Conservation (phyloP, 495 filamentous ascomycete genomes). For the Podospora bellae-mahoneyi region DNA sequence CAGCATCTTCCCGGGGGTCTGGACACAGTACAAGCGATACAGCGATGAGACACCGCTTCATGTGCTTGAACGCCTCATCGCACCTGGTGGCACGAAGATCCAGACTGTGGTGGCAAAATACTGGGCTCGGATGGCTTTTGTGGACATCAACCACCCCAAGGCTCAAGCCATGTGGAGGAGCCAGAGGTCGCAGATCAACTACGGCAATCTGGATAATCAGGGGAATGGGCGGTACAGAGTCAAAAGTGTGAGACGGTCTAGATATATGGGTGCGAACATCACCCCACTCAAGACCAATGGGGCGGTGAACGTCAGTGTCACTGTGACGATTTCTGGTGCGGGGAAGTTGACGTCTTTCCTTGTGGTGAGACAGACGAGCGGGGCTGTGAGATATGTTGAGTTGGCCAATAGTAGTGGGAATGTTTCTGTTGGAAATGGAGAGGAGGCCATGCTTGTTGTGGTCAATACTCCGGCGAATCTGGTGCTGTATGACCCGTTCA, state of each 20-base stretch:
- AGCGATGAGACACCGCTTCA: slow-evolving; percentile 48
- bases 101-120: slow-evolving; percentile 43
- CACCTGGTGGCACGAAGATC: slow-evolving; percentile 25
- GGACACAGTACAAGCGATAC: slow-evolving; percentile 39
- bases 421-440: slow-evolving; percentile 29
- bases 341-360: slow-evolving; percentile 34
- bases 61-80: slow-evolving; percentile 35
- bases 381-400: slow-evolving; percentile 31
- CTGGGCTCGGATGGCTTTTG: slow-evolving; percentile 48
- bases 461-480: slow-evolving; percentile 41
- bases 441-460: slow-evolving; percentile 44
- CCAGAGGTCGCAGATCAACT: slow-evolving; percentile 35
- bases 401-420: slow-evolving; percentile 28
- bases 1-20: slow-evolving; percentile 37
- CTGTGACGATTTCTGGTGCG: slow-evolving; percentile 19
- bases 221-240: slow-evolving; percentile 40
- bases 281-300: slow-evolving; percentile 38
- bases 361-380: slow-evolving; percentile 33
- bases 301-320: slow-evolving; percentile 32
- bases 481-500: slow-evolving; percentile 44
- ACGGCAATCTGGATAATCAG: slow-evolving; percentile 40
- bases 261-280: slow-evolving; percentile 49
- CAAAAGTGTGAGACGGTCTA: slow-evolving; percentile 39
- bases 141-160: slow-evolving; percentile 43
- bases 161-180: slow-evolving; percentile 33